Evolutionary conservation across 306 rosid genomes (phyloP).

Genomic region (Corylus heterophylla): DNA sequence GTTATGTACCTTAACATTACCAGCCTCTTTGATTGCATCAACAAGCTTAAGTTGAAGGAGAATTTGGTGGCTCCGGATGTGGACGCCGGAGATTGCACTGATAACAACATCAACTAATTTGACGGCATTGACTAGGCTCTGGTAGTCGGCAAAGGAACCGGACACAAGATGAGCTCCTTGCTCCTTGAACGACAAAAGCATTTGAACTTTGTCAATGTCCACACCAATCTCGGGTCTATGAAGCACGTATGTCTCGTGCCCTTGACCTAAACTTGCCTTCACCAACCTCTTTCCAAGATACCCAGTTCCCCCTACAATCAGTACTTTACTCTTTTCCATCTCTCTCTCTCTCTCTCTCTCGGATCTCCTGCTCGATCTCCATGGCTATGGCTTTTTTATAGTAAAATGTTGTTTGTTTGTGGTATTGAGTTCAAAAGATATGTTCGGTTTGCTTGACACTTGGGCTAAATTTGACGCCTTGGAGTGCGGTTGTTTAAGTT

Average conservation of each 20-base stretch:
- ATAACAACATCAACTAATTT: conserved; percentile 71
- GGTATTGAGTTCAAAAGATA: background rate
- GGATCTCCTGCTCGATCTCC: background rate
- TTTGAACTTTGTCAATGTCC: conserved; percentile 67
- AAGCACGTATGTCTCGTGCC: conserved; percentile 61
- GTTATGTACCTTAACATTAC: conserved; percentile 56
- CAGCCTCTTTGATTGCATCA: conserved; percentile 69
- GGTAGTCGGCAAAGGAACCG: conserved; percentile 52
- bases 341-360: background rate
- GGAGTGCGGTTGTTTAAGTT: too few relatives aligned
- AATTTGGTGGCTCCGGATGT: conserved; percentile 64
- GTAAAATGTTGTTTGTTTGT: too few relatives aligned
- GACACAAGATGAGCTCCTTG: conserved; percentile 58
- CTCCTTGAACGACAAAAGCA: conserved; percentile 57
- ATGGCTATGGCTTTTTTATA: background rate
- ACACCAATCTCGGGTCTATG: conserved; percentile 66
- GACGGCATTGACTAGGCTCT: conserved; percentile 56
- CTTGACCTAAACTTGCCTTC: conserved; percentile 55
- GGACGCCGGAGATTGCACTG: conserved; percentile 71
- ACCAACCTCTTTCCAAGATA: conserved; percentile 77
- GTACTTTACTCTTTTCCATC: conserved; percentile 52
- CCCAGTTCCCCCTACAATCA: conserved; percentile 79
- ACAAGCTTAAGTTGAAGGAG: conserved; percentile 72
- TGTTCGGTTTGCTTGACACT: background rate
- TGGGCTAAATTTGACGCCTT: too few relatives aligned